Percentiles rank a stretch among this genome's conserved stretches.
Evolutionary conservation across 306 rosid genomes (phyloP).

Genomic region (Senna siamea): DNA sequence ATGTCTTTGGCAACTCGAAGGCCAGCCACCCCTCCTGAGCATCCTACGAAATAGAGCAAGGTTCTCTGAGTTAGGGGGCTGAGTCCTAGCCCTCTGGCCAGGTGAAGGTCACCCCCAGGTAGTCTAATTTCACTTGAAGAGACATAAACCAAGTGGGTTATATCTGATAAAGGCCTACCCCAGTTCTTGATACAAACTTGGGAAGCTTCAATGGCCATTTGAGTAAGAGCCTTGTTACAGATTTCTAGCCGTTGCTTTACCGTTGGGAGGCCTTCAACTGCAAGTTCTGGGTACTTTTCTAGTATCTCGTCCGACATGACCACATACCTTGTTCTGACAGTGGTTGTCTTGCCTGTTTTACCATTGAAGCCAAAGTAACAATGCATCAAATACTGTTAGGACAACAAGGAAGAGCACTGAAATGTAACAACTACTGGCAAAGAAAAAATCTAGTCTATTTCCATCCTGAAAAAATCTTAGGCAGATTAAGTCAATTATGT

Average conservation of each 20-base stretch:
- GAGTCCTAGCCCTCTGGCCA: slow-evolving; percentile 79
- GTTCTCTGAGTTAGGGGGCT: slow-evolving; percentile 58
- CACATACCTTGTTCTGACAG: slow-evolving; percentile 90
- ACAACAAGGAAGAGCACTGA: neutral
- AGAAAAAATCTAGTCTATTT: no score
- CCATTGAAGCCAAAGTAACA: slow-evolving; percentile 28
- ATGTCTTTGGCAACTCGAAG: slow-evolving; percentile 86
- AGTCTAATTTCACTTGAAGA: slow-evolving; percentile 91
- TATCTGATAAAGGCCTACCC: slow-evolving; percentile 74
- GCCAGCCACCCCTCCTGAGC: slow-evolving; percentile 94
- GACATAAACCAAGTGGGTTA: slow-evolving; percentile 86
- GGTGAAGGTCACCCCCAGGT: slow-evolving; percentile 88
- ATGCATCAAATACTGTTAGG: neutral
- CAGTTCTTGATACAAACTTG: slow-evolving; percentile 73
- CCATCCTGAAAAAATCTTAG: no score
- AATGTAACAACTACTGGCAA: no score
- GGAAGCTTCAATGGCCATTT: slow-evolving; percentile 93
- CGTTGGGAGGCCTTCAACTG: slow-evolving; percentile 72
- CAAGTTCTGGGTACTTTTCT: slow-evolving; percentile 67
- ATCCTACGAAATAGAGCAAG: slow-evolving; percentile 80
- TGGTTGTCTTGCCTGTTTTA: slow-evolving; percentile 84
- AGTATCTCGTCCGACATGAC: slow-evolving; percentile 93
- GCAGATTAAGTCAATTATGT: no score
- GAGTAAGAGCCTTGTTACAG: slow-evolving; percentile 83
- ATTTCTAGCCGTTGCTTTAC: slow-evolving; percentile 81